Evolutionary conservation across 306 rosid genomes (phyloP).

Genomic region (Cicer chorassanicum): DNA sequence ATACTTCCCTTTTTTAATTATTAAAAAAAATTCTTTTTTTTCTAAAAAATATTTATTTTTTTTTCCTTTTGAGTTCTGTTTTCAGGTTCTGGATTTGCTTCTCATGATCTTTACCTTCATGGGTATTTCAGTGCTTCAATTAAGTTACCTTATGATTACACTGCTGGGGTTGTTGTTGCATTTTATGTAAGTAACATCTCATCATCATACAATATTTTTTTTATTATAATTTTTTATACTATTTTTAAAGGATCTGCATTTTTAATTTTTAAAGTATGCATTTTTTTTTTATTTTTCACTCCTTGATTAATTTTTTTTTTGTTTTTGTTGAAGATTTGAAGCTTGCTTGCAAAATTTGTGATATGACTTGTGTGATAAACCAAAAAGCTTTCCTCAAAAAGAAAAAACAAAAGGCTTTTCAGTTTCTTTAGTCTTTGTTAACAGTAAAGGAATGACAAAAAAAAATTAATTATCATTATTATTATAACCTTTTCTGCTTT

Average conservation of each 20-base stretch:
- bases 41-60: background rate
- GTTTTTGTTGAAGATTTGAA: background rate
- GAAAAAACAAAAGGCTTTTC: background rate
- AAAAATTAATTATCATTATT: background rate
- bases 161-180: slow-evolving; percentile 98
- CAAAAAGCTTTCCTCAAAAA: background rate
- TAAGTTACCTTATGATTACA: slow-evolving; percentile 89
- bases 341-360: slow-evolving; percentile 8
- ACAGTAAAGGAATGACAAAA: slow-evolving; percentile 17
- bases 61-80: background rate
- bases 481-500: background rate
- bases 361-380: background rate
- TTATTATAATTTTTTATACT: background rate
- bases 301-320: background rate
- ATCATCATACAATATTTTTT: no score
- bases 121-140: slow-evolving; percentile 93
- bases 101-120: slow-evolving; percentile 88
- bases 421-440: slow-evolving; percentile 34
- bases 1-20: background rate
- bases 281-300: background rate
- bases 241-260: background rate
- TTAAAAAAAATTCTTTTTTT: background rate
- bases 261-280: background rate
- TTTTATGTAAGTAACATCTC: slow-evolving; percentile 76
- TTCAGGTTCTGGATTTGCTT: slow-evolving; percentile 94